Evolutionary conservation across 345 rosid genomes (phyloP), one percentile per base, ranked within the genome.

Genomic region (Linum lewisii): DNA sequence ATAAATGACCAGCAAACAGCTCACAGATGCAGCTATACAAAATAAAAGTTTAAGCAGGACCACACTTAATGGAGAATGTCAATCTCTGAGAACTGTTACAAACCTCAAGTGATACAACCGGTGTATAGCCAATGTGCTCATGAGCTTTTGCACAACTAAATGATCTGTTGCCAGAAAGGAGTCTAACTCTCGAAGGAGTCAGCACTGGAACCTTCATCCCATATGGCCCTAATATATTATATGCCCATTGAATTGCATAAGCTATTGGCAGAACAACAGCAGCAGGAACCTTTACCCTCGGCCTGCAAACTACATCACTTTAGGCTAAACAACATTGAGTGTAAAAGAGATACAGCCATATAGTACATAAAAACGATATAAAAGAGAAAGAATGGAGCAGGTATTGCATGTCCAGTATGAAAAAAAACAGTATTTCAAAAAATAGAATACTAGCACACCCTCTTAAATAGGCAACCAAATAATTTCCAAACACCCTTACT

Each of bases 151-250:
- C 80, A 61, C 84, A 79, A 72, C 76, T 69, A 62, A 92, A 92
- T 54, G 89, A 70, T 77, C 95, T 81, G 72, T 73, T 82, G 74
- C 93, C 77, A 10, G 97, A 81, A 61, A 88, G 88, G 42, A 92
- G 90, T 59, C 93, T 82, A 76, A 92, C 66, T 79, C 93, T 90
- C 6, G 97, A 92, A 64, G 95, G 95, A 64, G 82, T 92, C 69
- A 92, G 73, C 71, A 88, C 95, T 6, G 95, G 97, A 72, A 84
- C 80, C 72, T 77, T 82, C 98, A 92, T 88, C 54, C 96, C 97
- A 63, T 80, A 79, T 56, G 88, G 89, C 62, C 90, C 87, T 38
- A 92, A 62, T n/a, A 86, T 50, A 66, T 67, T 80, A 74, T 84
- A 88, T 63, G 72, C 66, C 73, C 69, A 67, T 74, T 92, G 93